Base-by-base conservation (phyloP, 2,329 filamentous ascomycete genomes). In the Madurella fahalii region DNA sequence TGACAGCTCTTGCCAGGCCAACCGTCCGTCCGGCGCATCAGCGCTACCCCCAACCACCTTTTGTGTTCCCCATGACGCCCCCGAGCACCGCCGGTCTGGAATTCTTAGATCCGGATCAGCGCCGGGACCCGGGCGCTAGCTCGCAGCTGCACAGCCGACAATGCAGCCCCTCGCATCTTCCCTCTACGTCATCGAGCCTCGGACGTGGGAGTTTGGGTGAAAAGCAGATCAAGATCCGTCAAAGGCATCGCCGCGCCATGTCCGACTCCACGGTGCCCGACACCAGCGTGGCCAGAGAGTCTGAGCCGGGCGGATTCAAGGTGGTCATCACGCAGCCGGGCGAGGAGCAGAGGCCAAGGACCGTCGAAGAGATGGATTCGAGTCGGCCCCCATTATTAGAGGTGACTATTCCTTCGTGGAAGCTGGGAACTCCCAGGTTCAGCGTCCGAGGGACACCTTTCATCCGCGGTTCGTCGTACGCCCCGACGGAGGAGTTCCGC, bases 261-360 rank as follows among this genome's bases (percentile, higher is more conserved):
- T 95, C 90, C 0, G 88, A 91, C 66, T 91, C 89, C 34, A 92
- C 87, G 5, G 74, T 87, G 52, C 86, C 85, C 46, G 89, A 91
- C 60, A 77, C 80, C 45, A 76, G 70, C 53, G 67, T 69, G 39
- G 75, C 73, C 50, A 77, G 76, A 58, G 78, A 77, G 62, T 75
- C 77, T 17, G 84, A 87, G 56, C 77, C 78, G 2, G 87, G 86
- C 34, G 87, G 84, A 53, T 86, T 94, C 70, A 90, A 87, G 67
- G 84, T 95, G 39, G 80, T 93, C 57, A 93, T 95, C 64, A 87
- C 90, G 49, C 81, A 89, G 58, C 82, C 88, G 9, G 77, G 79
- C 25, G 79, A 82, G 43, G 81, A 82, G 31, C 65, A 69, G 40
- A 79, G 82, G 50, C 81, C 85, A 25, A 86, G 80, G 66, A 86